Base-by-base conservation (phyloP, 2,329 filamentous ascomycete genomes). In the Ophiostoma quercus region DNA sequence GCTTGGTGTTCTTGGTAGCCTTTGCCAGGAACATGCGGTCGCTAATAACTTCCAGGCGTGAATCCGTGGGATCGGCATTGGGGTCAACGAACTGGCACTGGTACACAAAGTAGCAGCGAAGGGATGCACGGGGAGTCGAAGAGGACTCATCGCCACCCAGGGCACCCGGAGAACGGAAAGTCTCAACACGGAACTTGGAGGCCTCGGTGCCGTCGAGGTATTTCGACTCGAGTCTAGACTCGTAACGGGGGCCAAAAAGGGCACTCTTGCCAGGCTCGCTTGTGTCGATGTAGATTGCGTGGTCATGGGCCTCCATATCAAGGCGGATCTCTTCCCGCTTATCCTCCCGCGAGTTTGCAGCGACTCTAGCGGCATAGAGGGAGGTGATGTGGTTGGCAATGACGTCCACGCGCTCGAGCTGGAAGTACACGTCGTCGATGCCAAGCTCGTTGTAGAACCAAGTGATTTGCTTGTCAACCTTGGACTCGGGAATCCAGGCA, bases 61-160 rank as follows among this genome's bases (percentile, higher is more conserved):
- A 97, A 84, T 98, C 95, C 68, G 88, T 87, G 14, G 89, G 87
- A 68, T 84, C 82, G 0, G 94, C 92, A 73, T 88, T 88, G 9
- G 90, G 83, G 76, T 94, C 88, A 74, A 88, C 88, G 80, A 98
- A 99, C 77, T 91, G 88, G 80, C 94, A 97, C 80, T 97, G 92
- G 84, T 99, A 99, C 75, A 99, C 93, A 78, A 99, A 99, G 83
- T 99, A 99, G 84, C 95, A 99, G 73, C 95, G 91, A 70, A 99
- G 84, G 69, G 94, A 92, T 71, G 94, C 89, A 76, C 93, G 90
- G 70, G 90, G 89, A 63, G 88, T 82, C 63, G 82, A 63, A 1
- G 67, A 80, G 71, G 84, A 85, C 9, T 92, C 92, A 60, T 98
- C 84, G 41, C 90, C 88, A 73, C 91, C 94, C 9, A 47, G 39